A percentile compares a stretch with the other conserved stretches of the same genome.
These are phyloP conservation scores for Cutaneotrichosporon sp. DNA, from an alignment of 1,284 basidiomycete species.

Conservation along the genomic window DNA sequence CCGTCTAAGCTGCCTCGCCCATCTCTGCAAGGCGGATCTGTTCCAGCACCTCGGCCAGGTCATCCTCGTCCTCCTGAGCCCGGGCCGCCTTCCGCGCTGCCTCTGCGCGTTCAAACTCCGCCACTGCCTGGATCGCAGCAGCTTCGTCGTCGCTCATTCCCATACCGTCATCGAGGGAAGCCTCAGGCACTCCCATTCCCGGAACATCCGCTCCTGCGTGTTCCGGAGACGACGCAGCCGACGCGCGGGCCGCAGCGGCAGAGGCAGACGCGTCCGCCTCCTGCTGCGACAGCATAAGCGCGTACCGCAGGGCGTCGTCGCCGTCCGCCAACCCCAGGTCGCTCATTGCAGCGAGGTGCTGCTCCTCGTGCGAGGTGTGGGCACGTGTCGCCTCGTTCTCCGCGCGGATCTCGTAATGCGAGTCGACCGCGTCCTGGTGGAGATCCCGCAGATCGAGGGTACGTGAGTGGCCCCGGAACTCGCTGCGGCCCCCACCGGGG, in stretches of 20 bases:
- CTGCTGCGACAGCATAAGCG: conserved; percentile 43
- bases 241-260: background rate
- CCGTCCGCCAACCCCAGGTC: conserved; percentile 42
- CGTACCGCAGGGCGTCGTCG: conserved; percentile 46
- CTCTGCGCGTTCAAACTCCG: conserved; percentile 16
- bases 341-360: conserved; percentile 34
- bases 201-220: background rate
- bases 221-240: background rate
- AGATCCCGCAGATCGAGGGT: conserved; percentile 39
- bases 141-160: conserved; percentile 20
- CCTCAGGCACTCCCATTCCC: background rate
- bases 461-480: conserved; percentile 26
- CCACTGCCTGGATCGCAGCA: conserved; percentile 19
- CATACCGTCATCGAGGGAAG: background rate
- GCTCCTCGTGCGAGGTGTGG: conserved; percentile 22
- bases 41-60: conserved; percentile 35
- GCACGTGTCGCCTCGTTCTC: conserved; percentile 27
- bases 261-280: conserved; percentile 19
- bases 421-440: conserved; percentile 35
- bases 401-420: conserved; percentile 34
- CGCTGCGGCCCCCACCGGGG: conserved; percentile 30
- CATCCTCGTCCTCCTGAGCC: conserved; percentile 25
- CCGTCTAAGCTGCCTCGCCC: conserved; percentile 17
- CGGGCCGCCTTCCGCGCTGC: conserved; percentile 9
- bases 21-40: conserved; percentile 37